Conservation (phyloP, 1,284 basidiomycete species). For the Irpex sp. region DNA sequence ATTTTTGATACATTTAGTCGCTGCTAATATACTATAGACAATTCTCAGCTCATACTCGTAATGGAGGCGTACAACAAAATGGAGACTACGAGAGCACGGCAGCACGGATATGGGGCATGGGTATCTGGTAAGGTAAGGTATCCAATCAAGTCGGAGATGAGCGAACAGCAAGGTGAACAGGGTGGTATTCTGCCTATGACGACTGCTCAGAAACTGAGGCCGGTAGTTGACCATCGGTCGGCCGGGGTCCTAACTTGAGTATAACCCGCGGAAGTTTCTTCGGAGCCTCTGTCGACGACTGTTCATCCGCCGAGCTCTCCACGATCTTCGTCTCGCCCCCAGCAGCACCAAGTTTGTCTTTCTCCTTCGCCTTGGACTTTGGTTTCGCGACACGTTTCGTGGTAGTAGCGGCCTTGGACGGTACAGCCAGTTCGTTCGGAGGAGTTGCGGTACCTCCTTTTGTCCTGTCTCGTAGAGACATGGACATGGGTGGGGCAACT, state of each 20-base stretch:
- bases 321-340: neutral
- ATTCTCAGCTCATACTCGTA: neutral
- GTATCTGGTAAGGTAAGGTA: neutral
- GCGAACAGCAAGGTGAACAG: neutral
- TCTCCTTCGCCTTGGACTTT: neutral
- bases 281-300: neutral
- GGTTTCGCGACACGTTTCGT: neutral
- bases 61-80: neutral
- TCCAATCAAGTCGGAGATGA: no score
- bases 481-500: slow-evolving; percentile 8
- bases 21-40: neutral
- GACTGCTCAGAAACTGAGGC: neutral
- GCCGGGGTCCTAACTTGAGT: slow-evolving; percentile 11
- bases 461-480: slow-evolving; percentile 14
- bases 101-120: neutral
- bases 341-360: neutral
- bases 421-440: neutral
- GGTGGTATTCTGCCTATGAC: neutral
- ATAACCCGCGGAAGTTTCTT: slow-evolving; percentile 14
- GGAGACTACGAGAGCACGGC: neutral
- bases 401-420: neutral
- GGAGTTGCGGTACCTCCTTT: neutral
- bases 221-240: neutral
- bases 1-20: neutral
- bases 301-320: neutral